Conservation (phyloP, 2,329 filamentous ascomycete genomes). For the Xenosphaeropsis pyriputrescens region DNA sequence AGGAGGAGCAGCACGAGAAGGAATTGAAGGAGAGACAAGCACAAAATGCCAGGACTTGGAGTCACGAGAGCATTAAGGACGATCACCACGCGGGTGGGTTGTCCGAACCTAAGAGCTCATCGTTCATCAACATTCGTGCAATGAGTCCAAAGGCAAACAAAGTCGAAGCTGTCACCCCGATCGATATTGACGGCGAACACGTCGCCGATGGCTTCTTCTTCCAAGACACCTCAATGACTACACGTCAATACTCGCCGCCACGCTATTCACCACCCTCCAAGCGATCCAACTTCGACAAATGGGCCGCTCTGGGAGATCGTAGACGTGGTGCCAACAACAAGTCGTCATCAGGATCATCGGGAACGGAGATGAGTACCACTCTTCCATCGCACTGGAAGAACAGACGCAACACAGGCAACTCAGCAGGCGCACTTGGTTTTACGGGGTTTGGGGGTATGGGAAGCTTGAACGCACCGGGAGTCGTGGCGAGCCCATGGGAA, state of each 20-base stretch:
- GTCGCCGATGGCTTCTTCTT: slow-evolving; percentile 61
- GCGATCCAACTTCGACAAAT: slow-evolving; percentile 61
- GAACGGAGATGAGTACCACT: too few relatives aligned
- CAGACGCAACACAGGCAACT: slow-evolving; percentile 9
- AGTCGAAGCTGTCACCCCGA: too few relatives aligned
- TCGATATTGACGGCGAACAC: slow-evolving; percentile 45
- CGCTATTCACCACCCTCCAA: slow-evolving; percentile 55
- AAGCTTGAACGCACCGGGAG: slow-evolving; percentile 5
- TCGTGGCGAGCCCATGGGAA: background rate
- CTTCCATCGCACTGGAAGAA: slow-evolving; percentile 21
- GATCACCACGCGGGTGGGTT: slow-evolving; percentile 31
- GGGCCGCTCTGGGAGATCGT: slow-evolving; percentile 75
- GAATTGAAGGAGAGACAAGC: slow-evolving; percentile 40
- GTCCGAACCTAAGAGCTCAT: slow-evolving; percentile 36
- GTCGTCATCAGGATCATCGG: slow-evolving; percentile 24
- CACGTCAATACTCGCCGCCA: slow-evolving; percentile 20
- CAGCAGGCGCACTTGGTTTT: slow-evolving; percentile 22
- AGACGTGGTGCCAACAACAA: slow-evolving; percentile 48
- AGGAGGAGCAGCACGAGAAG: slow-evolving; percentile 49
- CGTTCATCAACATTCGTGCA: slow-evolving; percentile 30
- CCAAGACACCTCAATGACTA: slow-evolving; percentile 40
- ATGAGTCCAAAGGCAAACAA: slow-evolving; percentile 23
- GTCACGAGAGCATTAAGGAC: slow-evolving; percentile 37
- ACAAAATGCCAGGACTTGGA: slow-evolving; percentile 65
- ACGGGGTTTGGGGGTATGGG: slow-evolving; percentile 28